phyloP scores from a whole-genome alignment of 139 green algal genomes.

The Pseudopediastrum boryanum region DNA sequence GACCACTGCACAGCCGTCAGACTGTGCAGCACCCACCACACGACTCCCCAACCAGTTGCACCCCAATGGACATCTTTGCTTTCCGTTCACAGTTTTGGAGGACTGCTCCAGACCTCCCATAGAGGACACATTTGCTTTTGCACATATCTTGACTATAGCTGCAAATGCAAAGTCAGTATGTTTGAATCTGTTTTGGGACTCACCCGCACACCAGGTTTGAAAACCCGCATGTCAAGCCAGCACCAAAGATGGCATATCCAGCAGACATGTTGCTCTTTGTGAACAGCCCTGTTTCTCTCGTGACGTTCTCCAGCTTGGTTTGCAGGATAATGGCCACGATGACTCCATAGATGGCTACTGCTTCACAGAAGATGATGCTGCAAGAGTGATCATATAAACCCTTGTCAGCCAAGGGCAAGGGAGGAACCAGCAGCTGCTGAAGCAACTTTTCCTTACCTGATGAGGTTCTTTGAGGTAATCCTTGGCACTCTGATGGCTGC shows the following conservation, averaged over 20 bases:
- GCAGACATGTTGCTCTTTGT: conserved; percentile 65
- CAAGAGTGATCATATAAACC: background rate
- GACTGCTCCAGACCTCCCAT: too few relatives aligned
- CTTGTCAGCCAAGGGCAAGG: background rate
- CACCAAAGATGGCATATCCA: conserved; percentile 95
- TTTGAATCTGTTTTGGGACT: too few relatives aligned
- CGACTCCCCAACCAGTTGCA: too few relatives aligned
- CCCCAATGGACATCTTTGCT: too few relatives aligned
- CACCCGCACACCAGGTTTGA: conserved; percentile 97
- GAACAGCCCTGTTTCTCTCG: conserved; percentile 39
- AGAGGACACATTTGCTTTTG: too few relatives aligned
- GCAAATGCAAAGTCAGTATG: too few relatives aligned
- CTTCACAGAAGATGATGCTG: conserved; percentile 99
- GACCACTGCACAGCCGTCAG: too few relatives aligned
- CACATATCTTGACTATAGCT: too few relatives aligned
- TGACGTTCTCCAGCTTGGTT: conserved; percentile 89
- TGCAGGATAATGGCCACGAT: conserved; percentile 99
- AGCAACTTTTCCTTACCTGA: conserved; percentile 74
- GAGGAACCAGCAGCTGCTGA: background rate
- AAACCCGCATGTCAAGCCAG: conserved; percentile 92
- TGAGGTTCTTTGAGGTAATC: conserved; percentile 99
- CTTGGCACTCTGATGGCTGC: conserved; percentile 92
- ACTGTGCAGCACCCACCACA: too few relatives aligned
- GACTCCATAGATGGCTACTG: conserved; percentile 98
- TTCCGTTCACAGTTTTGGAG: too few relatives aligned